Evolutionary conservation across 352 stramenopile species (phyloP), one percentile per base, ranked within the genome.

Genomic region (Halophytophthora polymorphica): DNA sequence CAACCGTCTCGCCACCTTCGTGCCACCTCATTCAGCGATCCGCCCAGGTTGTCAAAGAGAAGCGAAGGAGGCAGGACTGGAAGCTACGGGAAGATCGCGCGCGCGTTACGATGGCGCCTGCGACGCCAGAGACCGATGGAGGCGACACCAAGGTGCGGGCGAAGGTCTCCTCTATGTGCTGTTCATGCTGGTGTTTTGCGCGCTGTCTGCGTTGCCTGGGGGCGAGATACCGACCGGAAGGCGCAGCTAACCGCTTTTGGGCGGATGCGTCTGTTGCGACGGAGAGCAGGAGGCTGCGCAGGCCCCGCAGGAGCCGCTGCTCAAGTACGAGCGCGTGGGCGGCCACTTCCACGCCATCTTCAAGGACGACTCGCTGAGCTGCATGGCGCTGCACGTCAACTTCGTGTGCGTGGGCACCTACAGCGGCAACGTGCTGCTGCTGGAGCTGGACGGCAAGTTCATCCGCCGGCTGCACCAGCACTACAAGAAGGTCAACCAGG

Each of bases 241-340:
- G 33, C 33, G 33, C 15, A 33, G 25, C 48, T 21, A 50, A 34
- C 34, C 28, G 17, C 19, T 15, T 58, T 6, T 50, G 55, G 48
- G 48, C 25, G 25, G 25, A 31, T 31, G 25, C 25, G 8, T 31
- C 25, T 31, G 25, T 8, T 31, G 25, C 4, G 25, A 31, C 25
- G 25, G 25, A 8, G 4, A 31, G 4, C 25, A 31, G 25, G 25
- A 31, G 25, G 25, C 25, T 31, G 25, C 25, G 8, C 25, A 63
- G 18, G 53, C 50, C 10, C 31, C 45, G 7, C 60, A 75, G 45
- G 83, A 93, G 55, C 83, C 83, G 25, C 64, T 93, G 45, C 73
- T 93, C 55, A 93, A 93, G 66, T 93, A 93, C 63, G 83, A 93
- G 56, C 83, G 83, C 40, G 71, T 93, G n/a, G 78, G 80, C 25